Evolutionary conservation across 805 yeast species (phyloP), one percentile per base, ranked within the genome.

Genomic region (Barnettozyma sucrosica): DNA sequence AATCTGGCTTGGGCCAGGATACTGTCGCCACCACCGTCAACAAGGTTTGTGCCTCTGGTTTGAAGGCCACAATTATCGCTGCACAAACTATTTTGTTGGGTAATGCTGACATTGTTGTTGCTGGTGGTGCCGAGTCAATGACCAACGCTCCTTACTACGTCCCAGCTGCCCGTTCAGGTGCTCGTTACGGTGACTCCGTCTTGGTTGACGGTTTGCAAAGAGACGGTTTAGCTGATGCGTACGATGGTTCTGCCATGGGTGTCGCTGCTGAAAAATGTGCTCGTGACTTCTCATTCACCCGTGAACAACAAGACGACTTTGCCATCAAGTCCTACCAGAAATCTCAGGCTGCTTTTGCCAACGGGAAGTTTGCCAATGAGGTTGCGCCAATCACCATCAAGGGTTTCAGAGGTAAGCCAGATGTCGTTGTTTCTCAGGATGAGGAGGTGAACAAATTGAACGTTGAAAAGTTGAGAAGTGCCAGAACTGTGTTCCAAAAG

Each of bases 81-180:
- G 89, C 97, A 36, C 98, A 90, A 72, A 73, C 90, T 45, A 90
- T 92, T 58, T 68, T 85, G 63, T 78, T 93, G 55, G 97, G 98
- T 46, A 74, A 77, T 54, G 95, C 96, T 48, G 97, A 90, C 62
- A 83, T 93, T 51, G 93, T 93, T 41, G 85, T 93, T 55, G 95
- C 93, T 30, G 99, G 98, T 57, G 99, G 99, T 64, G 93, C 96
- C 57, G 99, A 93, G 72, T 85, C 96, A 49, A 92, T 93, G 99
- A 75, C 96, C 51, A 92, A 93, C 66, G 80, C 90, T 32, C 99
- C 99, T 46, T 92, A 90, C 76, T 92, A 92, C 66, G 63, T 88
- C 48, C 93, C 96, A 49, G 65, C 80, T 49, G 89, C 93, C 38
- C 85, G 99, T 72, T 62, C 73, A 41, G 98, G 98, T 58, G 82